phyloP scores from a whole-genome alignment of 805 yeast species.

The Metschnikowia sp. region DNA sequence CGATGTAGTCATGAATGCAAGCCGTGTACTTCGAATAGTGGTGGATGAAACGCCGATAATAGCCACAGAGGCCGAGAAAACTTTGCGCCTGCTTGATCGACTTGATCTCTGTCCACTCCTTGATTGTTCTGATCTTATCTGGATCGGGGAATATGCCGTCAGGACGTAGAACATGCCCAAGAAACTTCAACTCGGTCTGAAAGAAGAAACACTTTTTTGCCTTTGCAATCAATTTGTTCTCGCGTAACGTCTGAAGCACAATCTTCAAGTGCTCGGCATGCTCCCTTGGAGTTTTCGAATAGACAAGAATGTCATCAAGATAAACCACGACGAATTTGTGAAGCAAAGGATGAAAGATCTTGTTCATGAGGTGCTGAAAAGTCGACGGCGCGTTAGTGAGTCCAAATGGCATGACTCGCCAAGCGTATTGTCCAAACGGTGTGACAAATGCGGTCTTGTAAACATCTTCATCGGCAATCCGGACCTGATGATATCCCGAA shows the following conservation, averaged over 20 bases:
- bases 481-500: conserved; percentile 8
- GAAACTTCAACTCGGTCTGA: background rate
- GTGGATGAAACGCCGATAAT: background rate
- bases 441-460: conserved; percentile 8
- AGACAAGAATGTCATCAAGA: conserved; percentile 8
- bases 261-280: background rate
- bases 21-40: conserved; percentile 2
- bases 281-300: background rate
- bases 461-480: conserved; percentile 1
- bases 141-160: background rate
- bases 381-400: conserved; percentile 7
- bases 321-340: conserved; percentile 1
- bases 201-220: background rate
- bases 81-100: background rate
- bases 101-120: background rate
- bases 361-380: conserved; percentile 8
- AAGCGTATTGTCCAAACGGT: conserved; percentile 9
- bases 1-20: background rate
- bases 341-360: background rate
- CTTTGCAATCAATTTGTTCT: background rate
- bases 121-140: background rate
- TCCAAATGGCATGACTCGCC: conserved; percentile 12
- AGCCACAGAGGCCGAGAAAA: background rate
- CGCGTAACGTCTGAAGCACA: background rate
- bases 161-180: background rate